Base-by-base conservation (phyloP, 75 land plant species). In the Chamaecyparis obtusa region DNA sequence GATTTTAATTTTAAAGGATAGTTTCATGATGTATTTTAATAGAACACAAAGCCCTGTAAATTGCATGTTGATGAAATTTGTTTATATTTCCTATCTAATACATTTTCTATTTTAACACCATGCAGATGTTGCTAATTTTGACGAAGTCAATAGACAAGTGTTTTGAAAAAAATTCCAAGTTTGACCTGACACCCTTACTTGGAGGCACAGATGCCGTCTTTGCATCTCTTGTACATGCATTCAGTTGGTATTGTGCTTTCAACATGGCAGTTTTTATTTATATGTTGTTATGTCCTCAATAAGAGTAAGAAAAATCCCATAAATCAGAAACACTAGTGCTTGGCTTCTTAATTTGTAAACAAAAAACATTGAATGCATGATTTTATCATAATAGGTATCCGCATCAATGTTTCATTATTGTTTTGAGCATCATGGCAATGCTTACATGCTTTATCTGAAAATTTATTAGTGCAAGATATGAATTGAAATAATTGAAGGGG, bases 191-290 rank as follows among this genome's bases (percentile, higher is more conserved):
- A 72, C 91, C 99, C 48, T 89, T 98, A 87, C 95, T 98, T 85
- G 99, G 99, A 83, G 99, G 99, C 87, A 98, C 99, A 56, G 99
- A 97, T 76, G 91, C 85, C 81, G 96, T 97, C 77, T 97, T 98
- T 88, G 94, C 99, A 30, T 95, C 99, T 89, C 92, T 98, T 48
- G 94, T 98, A 75, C 99, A 94, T 91, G 91, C 96, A 43, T 97
- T 98, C 90, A 92, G 93, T 87, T 92, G 99, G 99, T 98, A 81
- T 88, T 84, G 95, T 88, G n/a, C 44, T 75, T n/a, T 80, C 21
- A 49, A 24, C 84, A 13, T 13, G 54, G 55, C 51, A 83, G 44
- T 57, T 86, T 86, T 30, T 71, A 39, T 24, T 19, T 21, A 86
- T 49, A 49, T 21, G 30, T 75, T 17, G 71, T 41, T 69, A 39